These are phyloP conservation scores for Penicillium soppii DNA, from an alignment of 495 filamentous ascomycete species.

Conservation along the genomic window DNA sequence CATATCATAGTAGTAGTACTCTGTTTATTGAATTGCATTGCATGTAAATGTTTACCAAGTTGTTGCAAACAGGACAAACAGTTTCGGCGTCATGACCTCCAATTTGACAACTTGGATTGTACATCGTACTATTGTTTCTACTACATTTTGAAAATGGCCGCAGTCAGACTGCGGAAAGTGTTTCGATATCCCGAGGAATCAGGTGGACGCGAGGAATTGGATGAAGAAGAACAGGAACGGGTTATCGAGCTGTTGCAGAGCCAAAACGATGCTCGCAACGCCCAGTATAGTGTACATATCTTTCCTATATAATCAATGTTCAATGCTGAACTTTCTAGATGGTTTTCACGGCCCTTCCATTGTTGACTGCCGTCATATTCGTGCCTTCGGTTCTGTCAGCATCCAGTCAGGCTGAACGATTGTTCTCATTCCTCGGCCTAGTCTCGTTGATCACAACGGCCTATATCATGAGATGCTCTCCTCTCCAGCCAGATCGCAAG, in stretches of 20 bases:
- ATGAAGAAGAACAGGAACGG: slow-evolving; percentile 75
- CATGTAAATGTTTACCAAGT: too few species aligned
- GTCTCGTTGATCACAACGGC: slow-evolving; percentile 60
- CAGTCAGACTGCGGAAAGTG: slow-evolving; percentile 56
- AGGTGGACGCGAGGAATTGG: slow-evolving; percentile 52
- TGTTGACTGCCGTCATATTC: slow-evolving; percentile 51
- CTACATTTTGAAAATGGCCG: slow-evolving; percentile 33
- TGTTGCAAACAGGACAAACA: slow-evolving; percentile 40
- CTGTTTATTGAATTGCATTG: too few species aligned
- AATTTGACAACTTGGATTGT: neutral
- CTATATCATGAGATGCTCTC: slow-evolving; percentile 43
- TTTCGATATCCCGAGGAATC: slow-evolving; percentile 62
- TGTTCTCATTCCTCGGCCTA: slow-evolving; percentile 55
- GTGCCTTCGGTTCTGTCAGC: slow-evolving; percentile 46
- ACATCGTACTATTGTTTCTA: neutral
- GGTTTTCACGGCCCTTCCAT: slow-evolving; percentile 58
- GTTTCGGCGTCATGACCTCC: slow-evolving; percentile 5
- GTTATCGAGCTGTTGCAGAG: slow-evolving; percentile 57
- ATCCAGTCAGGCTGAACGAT: slow-evolving; percentile 17
- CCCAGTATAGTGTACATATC: slow-evolving; percentile 52
- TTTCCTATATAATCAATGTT: neutral
- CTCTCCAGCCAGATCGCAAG: slow-evolving; percentile 33
- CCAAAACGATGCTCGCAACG: slow-evolving; percentile 59
- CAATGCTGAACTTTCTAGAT: slow-evolving; percentile 30
- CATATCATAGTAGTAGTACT: too few species aligned